Evolutionary conservation across 2,329 filamentous ascomycete species (phyloP).

Genomic region (Dichotomopilus funicola): DNA sequence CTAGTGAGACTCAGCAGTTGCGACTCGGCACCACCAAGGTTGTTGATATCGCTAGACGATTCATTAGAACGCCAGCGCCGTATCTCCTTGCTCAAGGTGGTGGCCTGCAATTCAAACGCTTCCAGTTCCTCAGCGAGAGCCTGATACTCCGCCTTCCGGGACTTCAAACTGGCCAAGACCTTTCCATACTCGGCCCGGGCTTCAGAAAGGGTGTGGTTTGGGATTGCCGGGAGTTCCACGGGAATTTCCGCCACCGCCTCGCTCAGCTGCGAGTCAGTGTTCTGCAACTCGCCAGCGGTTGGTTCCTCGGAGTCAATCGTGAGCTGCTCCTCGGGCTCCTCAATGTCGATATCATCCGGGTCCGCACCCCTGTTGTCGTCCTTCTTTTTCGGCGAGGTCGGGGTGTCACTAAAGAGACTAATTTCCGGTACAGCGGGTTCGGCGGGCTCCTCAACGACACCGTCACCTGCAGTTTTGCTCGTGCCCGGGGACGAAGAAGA

Average conservation of each 20-base stretch:
- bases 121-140: conserved; percentile 30
- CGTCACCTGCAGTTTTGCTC: background rate
- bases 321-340: conserved; percentile 36
- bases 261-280: conserved; percentile 6
- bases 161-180: conserved; percentile 22
- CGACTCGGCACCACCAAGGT: conserved; percentile 25
- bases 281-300: conserved; percentile 8
- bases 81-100: conserved; percentile 28
- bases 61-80: conserved; percentile 24
- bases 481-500: conserved; percentile 2
- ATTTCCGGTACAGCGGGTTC: conserved; percentile 2
- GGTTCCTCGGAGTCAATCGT: conserved; percentile 26
- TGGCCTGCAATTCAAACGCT: conserved; percentile 28
- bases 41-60: conserved; percentile 13
- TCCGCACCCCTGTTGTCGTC: conserved; percentile 26
- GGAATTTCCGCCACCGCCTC: background rate
- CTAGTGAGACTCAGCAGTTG: conserved; percentile 27
- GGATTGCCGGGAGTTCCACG: conserved; percentile 4
- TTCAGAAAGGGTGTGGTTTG: background rate
- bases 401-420: conserved; percentile 22
- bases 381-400: conserved; percentile 17
- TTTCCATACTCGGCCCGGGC: conserved; percentile 9
- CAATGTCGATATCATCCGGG: conserved; percentile 47
- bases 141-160: conserved; percentile 31
- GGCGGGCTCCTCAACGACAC: background rate